These are phyloP conservation scores for Ascochyta rabiei DNA, from an alignment of 2,329 filamentous ascomycete species.

Conservation along the genomic window DNA sequence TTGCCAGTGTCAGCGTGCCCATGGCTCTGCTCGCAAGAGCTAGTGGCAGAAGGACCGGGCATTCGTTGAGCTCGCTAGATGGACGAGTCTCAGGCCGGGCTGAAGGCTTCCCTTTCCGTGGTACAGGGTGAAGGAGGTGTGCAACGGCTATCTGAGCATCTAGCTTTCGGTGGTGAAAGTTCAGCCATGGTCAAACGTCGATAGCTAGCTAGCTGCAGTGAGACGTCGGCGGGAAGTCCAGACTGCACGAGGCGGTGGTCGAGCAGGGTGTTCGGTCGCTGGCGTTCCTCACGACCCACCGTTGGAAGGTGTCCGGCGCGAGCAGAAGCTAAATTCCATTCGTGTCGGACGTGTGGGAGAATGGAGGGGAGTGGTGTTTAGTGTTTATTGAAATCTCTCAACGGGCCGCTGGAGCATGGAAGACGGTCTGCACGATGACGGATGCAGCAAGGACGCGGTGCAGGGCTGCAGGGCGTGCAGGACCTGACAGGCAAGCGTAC, in stretches of 20 bases:
- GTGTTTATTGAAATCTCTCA: conserved; percentile 19
- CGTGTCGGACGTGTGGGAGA: conserved; percentile 8
- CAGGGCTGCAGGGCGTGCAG: conserved; percentile 17
- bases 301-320: conserved; percentile 7
- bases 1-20: neutral
- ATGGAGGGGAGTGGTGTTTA: conserved; percentile 14
- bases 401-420: conserved; percentile 20
- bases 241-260: conserved; percentile 2
- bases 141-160: neutral
- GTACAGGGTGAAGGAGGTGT: too few relatives aligned
- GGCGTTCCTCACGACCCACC: neutral
- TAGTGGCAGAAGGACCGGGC: too few relatives aligned
- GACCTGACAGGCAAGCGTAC: conserved; percentile 13
- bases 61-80: too few relatives aligned
- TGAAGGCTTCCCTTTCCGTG: too few relatives aligned
- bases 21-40: too few relatives aligned
- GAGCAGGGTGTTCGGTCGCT: conserved; percentile 9
- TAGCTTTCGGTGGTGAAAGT: neutral
- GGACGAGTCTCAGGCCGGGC: too few relatives aligned
- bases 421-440: conserved; percentile 13
- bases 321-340: conserved; percentile 1
- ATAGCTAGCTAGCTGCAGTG: neutral
- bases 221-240: conserved; percentile 1
- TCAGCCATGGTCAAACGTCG: neutral
- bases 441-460: conserved; percentile 12